Base-by-base conservation (phyloP, 2,329 filamentous ascomycete species). In the Neopestalotiopsis sp. region DNA sequence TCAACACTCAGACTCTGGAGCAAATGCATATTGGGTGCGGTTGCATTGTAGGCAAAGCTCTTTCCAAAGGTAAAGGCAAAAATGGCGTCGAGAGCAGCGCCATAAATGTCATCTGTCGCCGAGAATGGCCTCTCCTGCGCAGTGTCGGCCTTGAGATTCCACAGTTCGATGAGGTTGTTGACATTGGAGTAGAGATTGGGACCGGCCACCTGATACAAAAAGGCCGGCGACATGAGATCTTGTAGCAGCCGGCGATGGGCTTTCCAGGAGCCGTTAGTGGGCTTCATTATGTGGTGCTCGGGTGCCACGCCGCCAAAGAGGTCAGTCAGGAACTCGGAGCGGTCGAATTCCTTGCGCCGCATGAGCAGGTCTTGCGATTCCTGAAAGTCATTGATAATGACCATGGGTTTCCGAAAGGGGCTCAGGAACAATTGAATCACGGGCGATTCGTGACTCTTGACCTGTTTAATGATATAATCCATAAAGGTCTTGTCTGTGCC, bases 201-300 rank as follows among this genome's bases (percentile, higher is more conserved):
- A 0, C 75, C 79, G 1, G 76, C 74, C 20, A 79, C 72, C 68
- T 75, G 64, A 61, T 79, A 67, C 9, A 82, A 69, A 65, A 82
- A 82, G 6, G 59, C 69, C 0, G 80, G 75, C 7, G 79, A 75
- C 81, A 83, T 81, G 1, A 82, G 71, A 57, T 82, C 80, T 38
- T 77, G 74, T 2, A 81, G 65, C 1, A 83, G 75, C 59, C 75
- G 72, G 32, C 75, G 75, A 34, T 79, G 74, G 14, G 42, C 63
- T 65, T 74, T 77, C 69, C 75, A 78, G 5, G 73, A 69, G 1
- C 74, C 72, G 56, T 77, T 72, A 12, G 76, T 75, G 66, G 72
- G 69, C 75, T 78, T 76, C 1, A 69, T 70, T 66, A 80, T 76
- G 68, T 82, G 80, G 59, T 76, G 72, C 13, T 75, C 56, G 3